Base-by-base conservation (phyloP, 108 stramenopile species). In the Pseudonitzschia pungens region DNA sequence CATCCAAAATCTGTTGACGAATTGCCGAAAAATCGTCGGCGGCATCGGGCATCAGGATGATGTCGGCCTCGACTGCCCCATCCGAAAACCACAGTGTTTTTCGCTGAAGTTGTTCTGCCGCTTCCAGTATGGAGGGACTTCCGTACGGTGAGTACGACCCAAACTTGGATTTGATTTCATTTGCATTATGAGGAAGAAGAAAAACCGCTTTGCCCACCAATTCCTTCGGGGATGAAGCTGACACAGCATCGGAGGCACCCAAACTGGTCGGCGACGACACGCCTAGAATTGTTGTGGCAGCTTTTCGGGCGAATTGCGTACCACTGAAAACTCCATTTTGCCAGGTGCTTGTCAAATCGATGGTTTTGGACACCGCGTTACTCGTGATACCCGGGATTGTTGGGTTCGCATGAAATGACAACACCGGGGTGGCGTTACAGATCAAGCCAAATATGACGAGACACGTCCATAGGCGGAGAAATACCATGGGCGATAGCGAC, bases 61-160 rank as follows among this genome's bases (percentile, higher is more conserved):
- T 78, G 15, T 68, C 63, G 15, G 85, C 68, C 28, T 62, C 57
- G 27, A 92, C 65, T 14, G 40, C 55, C 14, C 80, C 86, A 65
- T 89, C 87, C 32, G 91, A 86, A 59, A 92, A 89, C 65, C 83
- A 87, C 11, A 18, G 14, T 9, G 74, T 67, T 65, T 92, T 92
- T 42, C 75, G 57, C 12, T 73, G 77, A 40, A 92, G 62, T 50
- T 92, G 91, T 44, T 78, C 63, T 3, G 85, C 87, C 6, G 84
- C 87, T 12, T 82, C 71, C n/a, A 41, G 48, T 56, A 77, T 59
- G 4, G 81, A 55, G 44, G 91, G 88, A 62, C 41, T 70, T 42
- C 71, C 76, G 0, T 86, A 78, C 2, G 91, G 91, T 1, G 88
- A 87, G 40, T 73, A 71, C 1, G 72, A 51, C 22, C 91, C 91